phyloP scores from a whole-genome alignment of 331 rosid genomes.

The Prunus yedoensis region DNA sequence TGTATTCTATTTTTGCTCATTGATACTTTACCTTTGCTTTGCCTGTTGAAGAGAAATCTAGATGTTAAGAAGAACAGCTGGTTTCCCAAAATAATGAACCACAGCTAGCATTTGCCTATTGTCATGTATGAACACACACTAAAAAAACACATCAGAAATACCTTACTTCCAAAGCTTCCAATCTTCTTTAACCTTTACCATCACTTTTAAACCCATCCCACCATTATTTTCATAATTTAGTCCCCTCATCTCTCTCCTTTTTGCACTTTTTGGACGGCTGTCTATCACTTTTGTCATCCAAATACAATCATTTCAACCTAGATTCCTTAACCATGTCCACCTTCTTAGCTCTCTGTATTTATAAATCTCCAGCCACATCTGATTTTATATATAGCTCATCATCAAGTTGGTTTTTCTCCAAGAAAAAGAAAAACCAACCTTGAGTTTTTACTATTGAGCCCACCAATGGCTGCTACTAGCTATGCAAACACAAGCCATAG shows the following conservation, averaged over 20 bases:
- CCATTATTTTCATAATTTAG: slow-evolving; percentile 20
- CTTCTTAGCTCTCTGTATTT: slow-evolving; percentile 43
- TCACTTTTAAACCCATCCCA: slow-evolving; percentile 27
- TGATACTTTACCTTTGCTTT: background rate
- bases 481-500: slow-evolving; percentile 36
- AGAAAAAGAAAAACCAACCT: slow-evolving; percentile 3
- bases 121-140: slow-evolving; percentile 37
- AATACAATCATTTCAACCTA: slow-evolving; percentile 37
- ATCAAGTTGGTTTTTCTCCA: slow-evolving; percentile 19
- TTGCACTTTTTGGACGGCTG: slow-evolving; percentile 77
- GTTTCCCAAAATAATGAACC: background rate
- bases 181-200: slow-evolving; percentile 21
- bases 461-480: slow-evolving; percentile 49
- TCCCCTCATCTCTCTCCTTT: slow-evolving; percentile 15
- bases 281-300: slow-evolving; percentile 33
- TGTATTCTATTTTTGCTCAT: background rate
- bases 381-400: background rate
- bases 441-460: background rate
- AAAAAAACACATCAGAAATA: slow-evolving; percentile 29
- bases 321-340: slow-evolving; percentile 53
- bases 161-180: slow-evolving; percentile 50
- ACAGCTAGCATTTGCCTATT: slow-evolving; percentile 30
- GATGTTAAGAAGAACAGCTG: background rate
- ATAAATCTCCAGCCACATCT: slow-evolving; percentile 36
- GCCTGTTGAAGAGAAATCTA: background rate